Base-by-base conservation (phyloP, 2,329 filamentous ascomycete genomes). In the Penicillium sp. region DNA sequence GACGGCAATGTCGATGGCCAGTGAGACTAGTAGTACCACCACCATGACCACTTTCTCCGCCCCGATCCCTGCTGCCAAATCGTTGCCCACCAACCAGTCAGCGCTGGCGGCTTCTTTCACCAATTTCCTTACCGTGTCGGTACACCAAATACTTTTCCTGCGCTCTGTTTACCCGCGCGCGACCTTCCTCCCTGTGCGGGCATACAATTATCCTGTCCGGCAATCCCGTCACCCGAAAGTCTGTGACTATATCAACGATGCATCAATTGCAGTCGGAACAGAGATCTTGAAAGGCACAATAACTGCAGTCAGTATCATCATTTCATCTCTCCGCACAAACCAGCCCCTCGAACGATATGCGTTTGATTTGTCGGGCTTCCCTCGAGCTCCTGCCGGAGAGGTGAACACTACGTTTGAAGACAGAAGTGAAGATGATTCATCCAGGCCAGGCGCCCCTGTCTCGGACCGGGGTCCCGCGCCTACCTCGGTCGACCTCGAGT, bases 211-310 rank as follows among this genome's bases (percentile, higher is more conserved):
- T 57, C 84, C 91, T 29, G 89, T 96, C 46, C 88, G 90, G 67
- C 92, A 96, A 72, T 93, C 87, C 58, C 89, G 92, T 56, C 92
- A 96, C 74, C 91, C 93, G 0, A 85, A 85, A 65, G 89, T 96
- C 62, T 96, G 91, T 81, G 79, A 86, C 67, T 97, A 93, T 90
- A 87, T 96, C 74, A 85, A 82, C 70, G 90, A 95, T 72, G 91
- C 92, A 63, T 84, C 95, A 43, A 79, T 86, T 60, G 89, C 91
- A 35, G 84, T 92, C 22, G 81, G 85, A 58, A 80, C 79, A 3
- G 89, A 96, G 76, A 81, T 96, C 35, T 81, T 89, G 48, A 82
- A 80, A 71, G 80, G 82, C 63, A 78, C 76, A 54, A 82, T 86
- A 35, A 78, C 81, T 29, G 77, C 78, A 53, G 79, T 87, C 60